Evolutionary conservation across 768 basidiomycete species (phyloP).

Genomic region (Glaciozyma martinii): DNA sequence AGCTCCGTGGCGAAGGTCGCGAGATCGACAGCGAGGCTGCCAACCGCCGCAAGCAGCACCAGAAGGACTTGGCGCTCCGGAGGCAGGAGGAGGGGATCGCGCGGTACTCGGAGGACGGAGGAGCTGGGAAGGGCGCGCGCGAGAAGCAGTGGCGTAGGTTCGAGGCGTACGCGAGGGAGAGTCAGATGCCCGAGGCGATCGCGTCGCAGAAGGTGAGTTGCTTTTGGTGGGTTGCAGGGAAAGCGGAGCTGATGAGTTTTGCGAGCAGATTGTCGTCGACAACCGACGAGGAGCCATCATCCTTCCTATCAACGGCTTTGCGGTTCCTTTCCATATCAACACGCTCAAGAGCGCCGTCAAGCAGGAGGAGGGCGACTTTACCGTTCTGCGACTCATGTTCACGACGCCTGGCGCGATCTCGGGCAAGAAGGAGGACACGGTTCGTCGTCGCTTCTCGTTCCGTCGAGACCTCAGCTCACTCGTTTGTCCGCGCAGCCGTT

Average conservation of each 20-base stretch:
- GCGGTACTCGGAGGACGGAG: conserved; percentile 69
- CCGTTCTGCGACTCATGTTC: conserved; percentile 92
- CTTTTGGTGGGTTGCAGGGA: background rate
- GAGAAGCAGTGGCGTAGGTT: conserved; percentile 92
- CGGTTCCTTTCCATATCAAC: conserved; percentile 96
- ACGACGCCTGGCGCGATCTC: conserved; percentile 95
- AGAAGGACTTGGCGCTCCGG: conserved; percentile 65
- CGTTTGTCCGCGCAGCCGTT: conserved; percentile 56
- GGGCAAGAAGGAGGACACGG: conserved; percentile 97
- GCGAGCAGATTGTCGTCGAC: conserved; percentile 81
- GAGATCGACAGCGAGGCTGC: conserved; percentile 69
- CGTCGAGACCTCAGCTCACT: background rate
- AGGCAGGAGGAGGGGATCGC: conserved; percentile 72
- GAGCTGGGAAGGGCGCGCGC: conserved; percentile 64
- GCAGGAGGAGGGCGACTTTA: conserved; percentile 90
- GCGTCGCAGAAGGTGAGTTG: conserved; percentile 66
- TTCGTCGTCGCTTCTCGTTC: conserved; percentile 38
- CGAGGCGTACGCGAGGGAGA: conserved; percentile 94
- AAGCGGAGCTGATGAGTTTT: background rate
- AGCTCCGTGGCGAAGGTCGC: conserved; percentile 77
- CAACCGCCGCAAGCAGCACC: conserved; percentile 77
- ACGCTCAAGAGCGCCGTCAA: conserved; percentile 97
- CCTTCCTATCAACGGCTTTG: conserved; percentile 86
- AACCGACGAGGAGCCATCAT: conserved; percentile 81
- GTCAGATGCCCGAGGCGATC: conserved; percentile 72